Conservation (phyloP, 2,329 filamentous ascomycete species). For the Pseudogymnoascus pannorum region DNA sequence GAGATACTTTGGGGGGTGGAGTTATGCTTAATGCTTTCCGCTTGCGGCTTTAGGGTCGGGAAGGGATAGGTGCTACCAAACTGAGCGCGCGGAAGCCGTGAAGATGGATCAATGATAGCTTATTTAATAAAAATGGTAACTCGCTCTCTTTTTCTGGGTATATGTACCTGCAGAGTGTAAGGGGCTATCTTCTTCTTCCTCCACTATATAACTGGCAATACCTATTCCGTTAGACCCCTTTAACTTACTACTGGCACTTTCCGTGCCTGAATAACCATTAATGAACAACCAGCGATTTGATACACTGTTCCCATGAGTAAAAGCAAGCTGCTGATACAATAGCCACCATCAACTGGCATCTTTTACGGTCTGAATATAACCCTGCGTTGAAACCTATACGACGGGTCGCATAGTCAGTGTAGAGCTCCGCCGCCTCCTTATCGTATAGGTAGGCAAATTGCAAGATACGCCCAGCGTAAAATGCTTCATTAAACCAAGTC, state of each 20-base stretch:
- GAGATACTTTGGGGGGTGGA: not conserved
- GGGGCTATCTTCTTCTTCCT: not conserved
- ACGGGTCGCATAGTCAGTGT: not conserved
- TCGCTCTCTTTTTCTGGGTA: too few relatives aligned
- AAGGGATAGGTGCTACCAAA: too few relatives aligned
- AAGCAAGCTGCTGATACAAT: not conserved
- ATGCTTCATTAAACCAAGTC: not conserved
- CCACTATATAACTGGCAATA: not conserved
- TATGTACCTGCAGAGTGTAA: not conserved
- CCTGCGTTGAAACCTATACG: not conserved
- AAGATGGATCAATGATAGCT: too few relatives aligned
- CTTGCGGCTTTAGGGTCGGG: too few relatives aligned
- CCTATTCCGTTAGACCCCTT: not conserved
- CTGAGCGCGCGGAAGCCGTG: too few relatives aligned
- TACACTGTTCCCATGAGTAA: not conserved
- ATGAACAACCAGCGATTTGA: not conserved
- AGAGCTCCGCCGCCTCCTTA: not conserved
- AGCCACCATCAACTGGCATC: not conserved
- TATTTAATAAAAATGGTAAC: too few relatives aligned
- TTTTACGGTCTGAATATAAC: not conserved
- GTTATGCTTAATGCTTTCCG: too few relatives aligned
- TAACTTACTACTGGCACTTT: not conserved
- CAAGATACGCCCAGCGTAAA: not conserved
- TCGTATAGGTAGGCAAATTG: not conserved
- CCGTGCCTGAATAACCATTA: not conserved